These are phyloP conservation scores for Coprinopsis strossmayeri DNA, from an alignment of 768 basidiomycete species.

Conservation along the genomic window DNA sequence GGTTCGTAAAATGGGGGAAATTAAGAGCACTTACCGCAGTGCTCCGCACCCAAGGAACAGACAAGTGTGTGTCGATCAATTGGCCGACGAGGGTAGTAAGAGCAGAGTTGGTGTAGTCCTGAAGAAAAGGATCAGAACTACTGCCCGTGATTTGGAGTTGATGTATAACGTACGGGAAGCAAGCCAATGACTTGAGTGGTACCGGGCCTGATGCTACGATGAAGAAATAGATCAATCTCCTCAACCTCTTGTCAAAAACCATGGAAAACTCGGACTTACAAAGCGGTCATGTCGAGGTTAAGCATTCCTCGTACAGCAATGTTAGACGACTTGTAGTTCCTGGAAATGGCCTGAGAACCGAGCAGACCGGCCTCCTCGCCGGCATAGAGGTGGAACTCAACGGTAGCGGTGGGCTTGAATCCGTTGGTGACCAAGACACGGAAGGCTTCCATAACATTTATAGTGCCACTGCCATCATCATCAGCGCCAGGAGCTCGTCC, in stretches of 20 bases:
- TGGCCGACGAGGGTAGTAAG: constrained; percentile 35
- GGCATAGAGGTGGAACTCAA: constrained; percentile 41
- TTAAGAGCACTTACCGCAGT: constrained; percentile 10
- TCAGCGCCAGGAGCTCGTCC: constrained; percentile 43
- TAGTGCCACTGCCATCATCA: constrained; percentile 38
- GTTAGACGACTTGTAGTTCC: constrained; percentile 35
- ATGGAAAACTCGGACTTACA: constrained; percentile 18
- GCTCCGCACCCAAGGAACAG: constrained; percentile 32
- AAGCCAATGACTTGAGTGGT: constrained; percentile 31
- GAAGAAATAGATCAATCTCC: constrained; percentile 6
- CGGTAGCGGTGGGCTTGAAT: constrained; percentile 29
- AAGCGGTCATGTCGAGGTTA: constrained; percentile 43
- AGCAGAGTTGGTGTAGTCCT: constrained; percentile 23
- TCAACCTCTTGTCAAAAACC: neutral
- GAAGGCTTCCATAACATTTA: constrained; percentile 35
- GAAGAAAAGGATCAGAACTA: neutral
- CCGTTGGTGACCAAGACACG: constrained; percentile 27
- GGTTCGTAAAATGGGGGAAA: constrained; percentile 14
- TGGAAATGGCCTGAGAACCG: constrained; percentile 47
- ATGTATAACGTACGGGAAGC: constrained; percentile 19
- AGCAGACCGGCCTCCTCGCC: constrained; percentile 37
- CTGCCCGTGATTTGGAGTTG: neutral
- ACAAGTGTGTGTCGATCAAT: constrained; percentile 35
- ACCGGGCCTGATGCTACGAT: constrained; percentile 35
- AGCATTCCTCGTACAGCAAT: constrained; percentile 34